Evolutionary conservation across 331 rosid species (phyloP).

Genomic region (Ulmus americana): DNA sequence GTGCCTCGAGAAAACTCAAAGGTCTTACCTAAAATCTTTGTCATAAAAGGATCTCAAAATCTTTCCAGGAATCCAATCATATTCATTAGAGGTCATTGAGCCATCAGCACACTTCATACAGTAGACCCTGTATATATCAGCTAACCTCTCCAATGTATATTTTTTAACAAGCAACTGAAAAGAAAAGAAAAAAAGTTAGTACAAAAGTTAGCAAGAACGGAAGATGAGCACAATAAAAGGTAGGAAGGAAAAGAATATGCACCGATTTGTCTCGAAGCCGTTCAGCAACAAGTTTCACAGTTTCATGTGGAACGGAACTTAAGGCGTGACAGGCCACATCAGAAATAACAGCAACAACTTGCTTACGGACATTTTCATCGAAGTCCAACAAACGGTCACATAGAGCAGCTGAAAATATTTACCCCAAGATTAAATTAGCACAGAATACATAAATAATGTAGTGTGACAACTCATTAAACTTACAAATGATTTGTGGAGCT

Average conservation of each 20-base stretch:
- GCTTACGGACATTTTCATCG: slow-evolving; percentile 88
- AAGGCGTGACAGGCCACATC: slow-evolving; percentile 73
- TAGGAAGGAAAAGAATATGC: slow-evolving; percentile 26
- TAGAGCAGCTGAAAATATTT: slow-evolving; percentile 65
- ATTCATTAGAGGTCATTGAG: slow-evolving; percentile 42
- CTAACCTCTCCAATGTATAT: slow-evolving; percentile 87
- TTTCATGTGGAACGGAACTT: slow-evolving; percentile 64
- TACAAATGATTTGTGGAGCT: slow-evolving; percentile 71
- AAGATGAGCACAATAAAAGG: slow-evolving; percentile 1
- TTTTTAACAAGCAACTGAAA: slow-evolving; percentile 81
- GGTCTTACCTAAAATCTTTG: slow-evolving; percentile 85
- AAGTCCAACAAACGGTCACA: slow-evolving; percentile 93
- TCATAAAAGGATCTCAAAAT: slow-evolving; percentile 84
- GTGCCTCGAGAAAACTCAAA: slow-evolving; percentile 12
- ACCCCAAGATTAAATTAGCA: slow-evolving; percentile 33
- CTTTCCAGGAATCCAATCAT: slow-evolving; percentile 90
- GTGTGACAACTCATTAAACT: slow-evolving; percentile 26
- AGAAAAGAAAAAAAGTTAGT: slow-evolving; percentile 28
- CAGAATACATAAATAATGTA: not conserved
- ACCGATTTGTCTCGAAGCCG: slow-evolving; percentile 98
- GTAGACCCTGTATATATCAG: slow-evolving; percentile 63
- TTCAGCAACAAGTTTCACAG: slow-evolving; percentile 83
- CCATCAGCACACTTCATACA: slow-evolving; percentile 51
- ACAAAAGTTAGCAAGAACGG: slow-evolving; percentile 12
- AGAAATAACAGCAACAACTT: slow-evolving; percentile 88